phyloP scores from a whole-genome alignment of 2,329 filamentous ascomycete genomes.

The Basipetospora chlamydospora region DNA sequence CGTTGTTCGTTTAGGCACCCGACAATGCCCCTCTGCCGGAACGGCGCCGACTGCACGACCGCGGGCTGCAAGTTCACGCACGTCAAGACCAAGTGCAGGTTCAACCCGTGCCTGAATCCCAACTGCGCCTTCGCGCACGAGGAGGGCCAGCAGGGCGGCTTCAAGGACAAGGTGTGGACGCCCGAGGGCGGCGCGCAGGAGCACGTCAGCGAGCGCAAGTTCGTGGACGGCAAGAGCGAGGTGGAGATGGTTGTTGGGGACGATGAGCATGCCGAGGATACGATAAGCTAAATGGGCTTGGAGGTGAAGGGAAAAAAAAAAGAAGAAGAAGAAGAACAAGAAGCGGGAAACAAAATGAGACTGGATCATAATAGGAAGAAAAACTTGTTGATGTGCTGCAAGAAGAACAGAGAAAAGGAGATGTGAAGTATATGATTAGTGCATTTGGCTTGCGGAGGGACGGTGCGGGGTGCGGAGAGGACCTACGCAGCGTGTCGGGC shows the following conservation, averaged over 20 bases:
- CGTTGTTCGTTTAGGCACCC: constrained; percentile 84
- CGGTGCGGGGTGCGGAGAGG: too few relatives aligned
- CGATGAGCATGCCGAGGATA: constrained; percentile 23
- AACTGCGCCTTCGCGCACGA: constrained; percentile 79
- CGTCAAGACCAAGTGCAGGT: constrained; percentile 71
- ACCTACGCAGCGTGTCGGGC: too few relatives aligned
- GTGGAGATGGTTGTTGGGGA: constrained; percentile 60
- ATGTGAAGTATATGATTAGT: too few relatives aligned
- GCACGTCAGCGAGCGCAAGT: constrained; percentile 80
- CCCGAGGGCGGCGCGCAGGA: constrained; percentile 39
- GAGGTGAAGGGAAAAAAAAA: background rate
- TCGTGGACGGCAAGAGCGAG: constrained; percentile 53
- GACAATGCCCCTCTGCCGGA: constrained; percentile 72
- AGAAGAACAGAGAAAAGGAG: too few relatives aligned
- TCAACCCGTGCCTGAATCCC: constrained; percentile 82
- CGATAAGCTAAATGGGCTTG: constrained; percentile 18
- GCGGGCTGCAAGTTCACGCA: constrained; percentile 84
- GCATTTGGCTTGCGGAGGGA: too few relatives aligned
- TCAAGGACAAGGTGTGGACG: constrained; percentile 85
- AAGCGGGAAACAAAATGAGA: too few relatives aligned
- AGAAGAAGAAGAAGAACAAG: background rate
- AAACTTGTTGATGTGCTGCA: too few relatives aligned
- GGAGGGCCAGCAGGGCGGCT: constrained; percentile 74
- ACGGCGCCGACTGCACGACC: constrained; percentile 75
- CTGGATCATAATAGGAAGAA: too few relatives aligned